These are phyloP conservation scores for Verticillium nonalfalfae DNA, from an alignment of 2,329 filamentous ascomycete species.

Conservation along the genomic window DNA sequence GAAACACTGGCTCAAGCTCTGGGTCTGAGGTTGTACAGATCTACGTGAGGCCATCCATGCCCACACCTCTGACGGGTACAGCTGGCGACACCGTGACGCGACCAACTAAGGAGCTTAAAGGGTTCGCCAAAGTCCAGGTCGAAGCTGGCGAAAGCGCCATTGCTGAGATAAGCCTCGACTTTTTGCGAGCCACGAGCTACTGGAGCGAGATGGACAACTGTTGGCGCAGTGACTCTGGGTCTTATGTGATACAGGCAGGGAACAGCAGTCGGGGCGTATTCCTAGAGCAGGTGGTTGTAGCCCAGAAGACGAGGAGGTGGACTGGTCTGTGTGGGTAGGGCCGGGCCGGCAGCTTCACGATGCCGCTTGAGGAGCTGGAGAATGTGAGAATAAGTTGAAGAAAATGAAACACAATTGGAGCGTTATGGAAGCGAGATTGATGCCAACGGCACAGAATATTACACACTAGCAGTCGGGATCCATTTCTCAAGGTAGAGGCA, in stretches of 20 bases:
- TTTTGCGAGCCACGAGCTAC: conserved; percentile 9
- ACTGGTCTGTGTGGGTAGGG: neutral
- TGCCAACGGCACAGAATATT: too few species aligned
- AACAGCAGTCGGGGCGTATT: conserved; percentile 19
- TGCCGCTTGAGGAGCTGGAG: neutral
- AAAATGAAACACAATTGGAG: conserved; percentile 3
- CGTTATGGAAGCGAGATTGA: too few species aligned
- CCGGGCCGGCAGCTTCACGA: too few species aligned
- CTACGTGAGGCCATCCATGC: conserved; percentile 30
- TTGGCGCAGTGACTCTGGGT: conserved; percentile 29
- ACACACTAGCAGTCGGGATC: too few species aligned
- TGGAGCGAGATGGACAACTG: conserved; percentile 19
- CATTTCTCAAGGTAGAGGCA: too few species aligned
- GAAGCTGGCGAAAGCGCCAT: conserved; percentile 31
- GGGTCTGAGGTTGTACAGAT: conserved; percentile 16
- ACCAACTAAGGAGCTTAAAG: conserved; percentile 41
- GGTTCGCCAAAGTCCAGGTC: conserved; percentile 45
- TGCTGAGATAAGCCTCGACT: neutral
- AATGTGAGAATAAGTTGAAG: neutral
- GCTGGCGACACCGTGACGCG: conserved; percentile 4
- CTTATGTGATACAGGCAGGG: conserved; percentile 29
- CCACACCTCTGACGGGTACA: conserved; percentile 32
- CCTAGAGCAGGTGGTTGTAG: conserved; percentile 9
- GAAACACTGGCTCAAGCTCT: conserved; percentile 51
- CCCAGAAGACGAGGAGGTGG: conserved; percentile 10